Evolutionary conservation across 768 basidiomycete species (phyloP), one percentile per base, ranked within the genome.

Genomic region (Lyophyllum atratum): DNA sequence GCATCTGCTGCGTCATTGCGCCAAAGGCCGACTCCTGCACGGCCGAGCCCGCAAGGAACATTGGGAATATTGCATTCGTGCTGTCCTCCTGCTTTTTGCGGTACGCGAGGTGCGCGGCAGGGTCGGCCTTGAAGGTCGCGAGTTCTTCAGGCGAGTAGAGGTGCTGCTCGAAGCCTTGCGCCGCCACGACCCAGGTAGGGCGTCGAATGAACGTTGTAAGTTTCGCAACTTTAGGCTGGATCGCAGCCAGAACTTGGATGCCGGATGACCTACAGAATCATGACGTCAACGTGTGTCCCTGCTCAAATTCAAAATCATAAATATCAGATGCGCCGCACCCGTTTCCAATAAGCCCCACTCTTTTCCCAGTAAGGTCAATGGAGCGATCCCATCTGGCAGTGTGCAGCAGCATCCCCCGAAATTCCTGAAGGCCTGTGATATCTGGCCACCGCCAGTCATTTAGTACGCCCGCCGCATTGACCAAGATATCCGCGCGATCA

Each of bases 141-240:
- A 70, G 74, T 61, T 84, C 81, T 34, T 78, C 76, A 4, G 75
- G 72, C 5, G 73, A 64, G 55, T 68, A 73, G 60, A 74, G 61
- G 49, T 68, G 72, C 59, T 70, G 72, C 11, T 63, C 59, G 28
- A 65, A 62, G 7, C 64, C 67, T 54, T 60, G 68, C 7, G 61
- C 55, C 9, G 68, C 69, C 22, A 69, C 60, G 17, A 74, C 66
- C 71, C 71, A 76, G 0, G 70, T 71, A 22, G 70, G 57, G 4
- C 64, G 59, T 12, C 75, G 72, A 31, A 74, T 65, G 53, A 74
- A 75, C 2, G 69, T 66, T 28, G 66, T 72, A 28, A 74, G 53
- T 52, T 71, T 74, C 70, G 78, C 64, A 63, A 74, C 68, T 37
- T 65, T 64, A 17, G 70, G 66, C 43, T 68, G 66, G 26, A 75